phyloP scores from a whole-genome alignment of 768 basidiomycete genomes.

The Mycena metata region DNA sequence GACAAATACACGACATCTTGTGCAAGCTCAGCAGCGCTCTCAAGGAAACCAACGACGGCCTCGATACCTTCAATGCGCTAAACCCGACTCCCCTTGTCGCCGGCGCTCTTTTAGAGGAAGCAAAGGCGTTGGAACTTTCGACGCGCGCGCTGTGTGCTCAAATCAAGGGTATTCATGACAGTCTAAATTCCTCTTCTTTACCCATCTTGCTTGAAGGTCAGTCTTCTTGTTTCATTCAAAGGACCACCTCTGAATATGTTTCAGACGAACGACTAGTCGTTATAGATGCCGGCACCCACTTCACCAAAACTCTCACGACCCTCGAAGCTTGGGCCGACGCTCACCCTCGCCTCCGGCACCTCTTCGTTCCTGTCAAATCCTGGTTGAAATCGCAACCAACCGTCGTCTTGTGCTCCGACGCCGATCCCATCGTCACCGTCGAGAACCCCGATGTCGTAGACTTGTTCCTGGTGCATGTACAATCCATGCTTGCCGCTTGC shows the following conservation, averaged over 20 bases:
- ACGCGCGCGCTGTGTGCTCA: slow-evolving; percentile 46
- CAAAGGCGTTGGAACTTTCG: slow-evolving; percentile 42
- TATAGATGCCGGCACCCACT: slow-evolving; percentile 19
- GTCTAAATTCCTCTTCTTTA: slow-evolving; percentile 37
- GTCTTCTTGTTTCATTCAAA: background rate
- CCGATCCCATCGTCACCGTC: background rate
- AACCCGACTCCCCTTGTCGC: slow-evolving; percentile 43
- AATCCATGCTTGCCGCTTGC: slow-evolving; percentile 65
- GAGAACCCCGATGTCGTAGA: slow-evolving; percentile 66
- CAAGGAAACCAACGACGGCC: slow-evolving; percentile 53
- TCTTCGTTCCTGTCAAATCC: slow-evolving; percentile 48
- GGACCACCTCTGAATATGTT: background rate
- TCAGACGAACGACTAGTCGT: slow-evolving; percentile 35
- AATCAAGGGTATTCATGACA: slow-evolving; percentile 9
- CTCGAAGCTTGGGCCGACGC: slow-evolving; percentile 46
- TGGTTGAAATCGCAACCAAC: slow-evolving; percentile 45
- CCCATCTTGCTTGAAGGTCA: slow-evolving; percentile 33
- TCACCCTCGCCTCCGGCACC: slow-evolving; percentile 47
- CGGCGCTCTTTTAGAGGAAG: slow-evolving; percentile 45
- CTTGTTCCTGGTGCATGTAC: slow-evolving; percentile 73
- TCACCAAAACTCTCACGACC: background rate
- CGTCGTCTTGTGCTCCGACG: slow-evolving; percentile 15
- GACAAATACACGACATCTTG: slow-evolving; percentile 44
- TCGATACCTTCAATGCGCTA: slow-evolving; percentile 50
- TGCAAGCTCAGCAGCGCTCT: slow-evolving; percentile 52